Evolutionary conservation across 2,329 filamentous ascomycete species (phyloP), one percentile per base, ranked within the genome.

Genomic region (Sporothrix phasma): DNA sequence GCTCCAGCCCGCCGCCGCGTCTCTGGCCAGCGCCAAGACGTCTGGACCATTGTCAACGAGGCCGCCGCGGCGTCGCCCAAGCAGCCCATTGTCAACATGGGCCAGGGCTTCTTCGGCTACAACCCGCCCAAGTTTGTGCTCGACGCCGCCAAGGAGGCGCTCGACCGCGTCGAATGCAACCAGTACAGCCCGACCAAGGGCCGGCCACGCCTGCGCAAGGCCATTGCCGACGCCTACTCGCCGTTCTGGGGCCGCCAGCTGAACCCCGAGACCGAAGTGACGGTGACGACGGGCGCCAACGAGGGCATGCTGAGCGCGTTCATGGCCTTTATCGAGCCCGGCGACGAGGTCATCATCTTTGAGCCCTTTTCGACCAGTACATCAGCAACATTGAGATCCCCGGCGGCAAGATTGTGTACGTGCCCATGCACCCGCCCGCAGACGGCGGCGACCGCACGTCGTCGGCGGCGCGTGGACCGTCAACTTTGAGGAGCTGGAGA

Each of bases 331-430:
- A 86, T 99, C 65, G 94, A 99, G 76, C 83, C 85, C 0, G 94
- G 91, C 13, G 94, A 99, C 73, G 94, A 99, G 76, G 94, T 97
- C 69, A 97, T 99, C 69, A 84, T 99, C 64, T 97, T 99, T 74
- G 94, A 99, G 78, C 94, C 94, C 11, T 99, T 97, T 99, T 97
- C 74, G 94, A 99, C 76, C 94, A 99, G 86, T 96, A 97, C 75
- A 96, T 99, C 69, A 92, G 88, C 80, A 99, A 99, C 77, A 97
- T 99, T 68, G 90, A 97, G 76, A 97, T 99, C 92, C 87, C 94
- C 0, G 94, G 94, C 61, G 94, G 94, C 69, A 95, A 88, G 73
- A 90, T 97, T 68, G 88, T 93, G 70, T 97, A 97, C 73, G 93
- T 97, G 26, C 92, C 94, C n/a, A 81, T 99, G 73, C 89, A 94